Evolutionary conservation across 2,329 filamentous ascomycete genomes (phyloP), one percentile per base, ranked within the genome.

Genomic region (Fusarium sp.): DNA sequence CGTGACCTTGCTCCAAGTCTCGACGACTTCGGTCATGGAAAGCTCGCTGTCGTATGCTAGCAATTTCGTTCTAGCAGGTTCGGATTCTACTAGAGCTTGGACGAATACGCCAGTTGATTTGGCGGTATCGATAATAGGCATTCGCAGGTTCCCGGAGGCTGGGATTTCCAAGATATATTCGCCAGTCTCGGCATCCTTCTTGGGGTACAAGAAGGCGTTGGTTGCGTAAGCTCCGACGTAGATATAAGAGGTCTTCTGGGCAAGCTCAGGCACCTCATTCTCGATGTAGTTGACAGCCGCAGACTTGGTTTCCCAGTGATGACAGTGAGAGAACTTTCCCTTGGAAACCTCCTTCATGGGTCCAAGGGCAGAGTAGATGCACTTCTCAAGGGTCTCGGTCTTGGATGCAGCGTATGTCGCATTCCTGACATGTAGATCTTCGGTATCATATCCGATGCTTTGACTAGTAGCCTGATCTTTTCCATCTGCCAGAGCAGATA

Each of bases 301-400:
- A 0, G 85, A 84, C 72, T 87, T 87, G 6, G 81, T 72, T 70
- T 87, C 84, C 67, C 80, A 85, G 66, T 85, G 84, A 55, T 84
- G 85, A 13, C 85, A 71, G 51, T 85, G 79, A 2, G 75, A 72
- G 45, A 81, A 82, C 46, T 75, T 78, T 0, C 84, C 85, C 1
- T 73, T 73, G 34, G 83, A 87, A 54, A 80, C 83, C 20, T 78
- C 80, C 14, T 66, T 72, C 10, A 83, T 84, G 55, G 85, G 78
- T 40, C 82, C 84, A 46, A 87, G 74, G 1, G 83, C 84, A 41
- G 84, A 87, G n/a, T 79, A 84, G 4, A 86, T 73, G 63, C 85
- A 84, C 6, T 80, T 80, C 25, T 82, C 81, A 1, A 87, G 75
- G 0, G 79, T 78, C 0, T 75, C 71, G 0, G 75, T 78, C 4